These are phyloP conservation scores for Inonotus obliquus DNA, from an alignment of 1,284 basidiomycete genomes.

Conservation along the genomic window DNA sequence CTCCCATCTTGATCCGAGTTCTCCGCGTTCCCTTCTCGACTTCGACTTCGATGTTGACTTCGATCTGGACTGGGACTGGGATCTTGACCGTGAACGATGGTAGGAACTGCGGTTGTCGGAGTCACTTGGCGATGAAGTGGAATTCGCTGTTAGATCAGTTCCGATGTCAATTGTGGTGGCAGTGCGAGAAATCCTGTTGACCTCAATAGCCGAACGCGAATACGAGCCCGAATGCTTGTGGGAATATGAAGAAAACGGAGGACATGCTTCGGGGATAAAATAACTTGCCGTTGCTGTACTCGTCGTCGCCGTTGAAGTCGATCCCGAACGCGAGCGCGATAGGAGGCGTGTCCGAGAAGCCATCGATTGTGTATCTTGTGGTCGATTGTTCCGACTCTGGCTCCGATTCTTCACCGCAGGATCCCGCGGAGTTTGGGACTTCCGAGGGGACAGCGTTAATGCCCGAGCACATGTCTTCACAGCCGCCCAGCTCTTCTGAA, in stretches of 20 bases:
- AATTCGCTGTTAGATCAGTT: background rate
- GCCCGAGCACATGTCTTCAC: background rate
- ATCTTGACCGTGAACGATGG: background rate
- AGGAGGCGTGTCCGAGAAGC: background rate
- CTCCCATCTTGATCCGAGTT: background rate
- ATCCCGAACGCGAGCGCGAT: background rate
- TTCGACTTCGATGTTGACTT: background rate
- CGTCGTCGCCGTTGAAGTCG: background rate
- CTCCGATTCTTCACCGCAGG: background rate
- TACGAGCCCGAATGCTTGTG: background rate
- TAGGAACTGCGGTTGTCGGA: background rate
- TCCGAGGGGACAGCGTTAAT: background rate
- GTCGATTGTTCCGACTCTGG: background rate
- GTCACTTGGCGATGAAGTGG: background rate
- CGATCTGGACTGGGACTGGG: background rate
- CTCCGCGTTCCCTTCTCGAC: background rate
- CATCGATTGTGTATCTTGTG: too few species aligned
- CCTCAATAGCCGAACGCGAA: background rate
- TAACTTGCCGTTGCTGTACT: background rate
- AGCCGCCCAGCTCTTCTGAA: slow-evolving; percentile 2
- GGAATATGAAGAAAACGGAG: background rate
- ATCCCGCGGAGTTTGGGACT: background rate
- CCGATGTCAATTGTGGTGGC: background rate
- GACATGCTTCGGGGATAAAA: background rate
- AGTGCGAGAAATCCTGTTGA: background rate